These are phyloP conservation scores for Candida ipomoeae DNA, from an alignment of 805 yeast species.

Conservation along the genomic window DNA sequence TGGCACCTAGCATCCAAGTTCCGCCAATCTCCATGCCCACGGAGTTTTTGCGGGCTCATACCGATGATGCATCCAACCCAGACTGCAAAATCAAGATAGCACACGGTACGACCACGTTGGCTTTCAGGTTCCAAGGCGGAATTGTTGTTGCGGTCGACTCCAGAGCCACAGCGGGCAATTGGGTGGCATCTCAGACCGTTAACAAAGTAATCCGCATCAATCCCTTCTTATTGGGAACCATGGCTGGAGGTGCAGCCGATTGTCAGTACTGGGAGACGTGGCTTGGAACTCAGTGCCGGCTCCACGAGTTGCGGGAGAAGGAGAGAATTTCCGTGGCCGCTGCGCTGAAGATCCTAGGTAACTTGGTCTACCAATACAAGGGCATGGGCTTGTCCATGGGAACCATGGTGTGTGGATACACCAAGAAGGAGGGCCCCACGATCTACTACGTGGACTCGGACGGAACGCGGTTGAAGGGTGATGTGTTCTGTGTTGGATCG, in stretches of 20 bases:
- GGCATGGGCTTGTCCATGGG: constrained; percentile 99
- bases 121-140: constrained; percentile 94
- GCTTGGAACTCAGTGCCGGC: constrained; percentile 94
- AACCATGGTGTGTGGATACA: constrained; percentile 97
- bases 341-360: constrained; percentile 88
- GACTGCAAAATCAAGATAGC: constrained; percentile 95
- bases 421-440: constrained; percentile 92
- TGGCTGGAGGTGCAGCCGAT: constrained; percentile 99
- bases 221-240: constrained; percentile 90
- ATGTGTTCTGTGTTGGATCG: constrained; percentile 94
- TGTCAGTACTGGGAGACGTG: constrained; percentile 99
- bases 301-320: constrained; percentile 91
- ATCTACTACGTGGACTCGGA: constrained; percentile 96
- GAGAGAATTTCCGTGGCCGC: constrained; percentile 95
- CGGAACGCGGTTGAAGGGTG: constrained; percentile 93
- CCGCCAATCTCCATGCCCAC: constrained; percentile 89
- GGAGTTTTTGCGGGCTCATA: constrained; percentile 93
- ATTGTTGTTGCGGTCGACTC: constrained; percentile 96
- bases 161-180: constrained; percentile 95
- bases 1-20: constrained; percentile 62
- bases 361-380: constrained; percentile 87
- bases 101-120: constrained; percentile 98
- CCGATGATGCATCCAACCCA: constrained; percentile 89
- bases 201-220: constrained; percentile 96
- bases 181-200: constrained; percentile 98